These are phyloP conservation scores for Bolboschoenoplectus hybrid DNA, from an alignment of 202 grass and related monocot genomes.

Conservation along the genomic window DNA sequence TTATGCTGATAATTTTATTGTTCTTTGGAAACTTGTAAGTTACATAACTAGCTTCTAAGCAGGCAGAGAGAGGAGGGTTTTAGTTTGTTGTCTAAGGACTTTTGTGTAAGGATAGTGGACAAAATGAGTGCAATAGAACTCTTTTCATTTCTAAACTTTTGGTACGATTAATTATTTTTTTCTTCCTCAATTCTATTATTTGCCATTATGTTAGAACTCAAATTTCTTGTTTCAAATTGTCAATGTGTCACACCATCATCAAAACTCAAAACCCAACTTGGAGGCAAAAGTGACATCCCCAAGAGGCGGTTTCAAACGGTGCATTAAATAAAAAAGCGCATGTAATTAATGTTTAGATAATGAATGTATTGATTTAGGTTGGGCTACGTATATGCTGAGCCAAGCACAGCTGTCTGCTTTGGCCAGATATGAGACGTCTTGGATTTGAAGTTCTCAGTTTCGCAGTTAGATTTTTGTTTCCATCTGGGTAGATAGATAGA, in stretches of 20 bases:
- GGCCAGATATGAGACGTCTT: constrained; percentile 6
- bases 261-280: background rate
- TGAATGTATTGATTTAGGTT: background rate
- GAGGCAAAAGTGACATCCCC: background rate
- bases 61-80: constrained; percentile 17
- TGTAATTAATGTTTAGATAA: constrained; percentile 1
- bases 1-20: constrained; percentile 35
- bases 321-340: constrained; percentile 12
- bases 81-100: background rate
- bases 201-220: too few relatives aligned
- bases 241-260: too few relatives aligned
- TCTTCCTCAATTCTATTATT: too few relatives aligned
- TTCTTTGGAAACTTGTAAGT: constrained; percentile 33
- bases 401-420: background rate
- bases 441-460: background rate
- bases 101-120: constrained; percentile 23
- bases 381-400: background rate
- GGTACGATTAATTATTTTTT: too few relatives aligned
- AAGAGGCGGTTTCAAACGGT: background rate
- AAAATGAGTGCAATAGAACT: constrained; percentile 26
- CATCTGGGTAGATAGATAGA: constrained; percentile 7
- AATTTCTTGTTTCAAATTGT: too few relatives aligned
- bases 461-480: constrained; percentile 20
- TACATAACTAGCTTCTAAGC: background rate
- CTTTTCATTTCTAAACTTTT: background rate